Evolutionary conservation across 805 yeast genomes (phyloP).

Genomic region (Sungouiella thailandica): DNA sequence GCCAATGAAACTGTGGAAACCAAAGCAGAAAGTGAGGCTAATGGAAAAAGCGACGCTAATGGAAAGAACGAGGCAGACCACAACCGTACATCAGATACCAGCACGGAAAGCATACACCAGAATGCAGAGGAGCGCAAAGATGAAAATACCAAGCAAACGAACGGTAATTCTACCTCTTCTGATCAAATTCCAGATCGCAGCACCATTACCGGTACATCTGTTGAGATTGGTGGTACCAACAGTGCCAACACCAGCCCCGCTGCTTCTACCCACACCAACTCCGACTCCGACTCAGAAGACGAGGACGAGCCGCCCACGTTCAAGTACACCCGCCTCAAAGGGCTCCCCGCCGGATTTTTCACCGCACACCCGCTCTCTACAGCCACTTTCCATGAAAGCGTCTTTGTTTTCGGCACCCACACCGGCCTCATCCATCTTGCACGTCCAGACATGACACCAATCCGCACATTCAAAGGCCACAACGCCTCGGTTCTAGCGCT

Average conservation of each 20-base stretch:
- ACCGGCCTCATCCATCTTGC: slow-evolving; percentile 76
- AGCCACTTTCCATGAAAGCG: slow-evolving; percentile 51
- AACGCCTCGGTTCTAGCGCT: slow-evolving; percentile 76
- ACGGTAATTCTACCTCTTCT: too few species aligned
- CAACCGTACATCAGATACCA: not conserved
- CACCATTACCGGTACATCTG: too few species aligned
- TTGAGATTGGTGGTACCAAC: too few species aligned
- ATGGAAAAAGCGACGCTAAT: not conserved
- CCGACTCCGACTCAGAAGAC: slow-evolving; percentile 1
- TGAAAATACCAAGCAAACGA: too few species aligned
- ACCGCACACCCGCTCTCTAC: slow-evolving; percentile 74
- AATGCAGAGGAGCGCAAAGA: too few species aligned
- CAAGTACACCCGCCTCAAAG: slow-evolving; percentile 65
- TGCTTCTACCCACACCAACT: too few species aligned
- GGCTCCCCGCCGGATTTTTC: slow-evolving; percentile 68
- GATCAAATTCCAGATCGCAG: too few species aligned
- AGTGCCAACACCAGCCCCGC: too few species aligned
- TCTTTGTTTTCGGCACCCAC: slow-evolving; percentile 83
- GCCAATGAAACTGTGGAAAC: not conserved
- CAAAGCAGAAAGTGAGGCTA: not conserved
- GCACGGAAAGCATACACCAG: too few species aligned
- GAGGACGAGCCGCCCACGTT: slow-evolving; percentile 59
- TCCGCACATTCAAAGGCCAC: slow-evolving; percentile 79
- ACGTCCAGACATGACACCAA: slow-evolving; percentile 49
- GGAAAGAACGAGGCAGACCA: not conserved